A percentile compares a stretch with the other conserved stretches of the same genome.
Evolutionary conservation across 306 rosid genomes (phyloP).

Genomic region (Castanopsis chinensis): DNA sequence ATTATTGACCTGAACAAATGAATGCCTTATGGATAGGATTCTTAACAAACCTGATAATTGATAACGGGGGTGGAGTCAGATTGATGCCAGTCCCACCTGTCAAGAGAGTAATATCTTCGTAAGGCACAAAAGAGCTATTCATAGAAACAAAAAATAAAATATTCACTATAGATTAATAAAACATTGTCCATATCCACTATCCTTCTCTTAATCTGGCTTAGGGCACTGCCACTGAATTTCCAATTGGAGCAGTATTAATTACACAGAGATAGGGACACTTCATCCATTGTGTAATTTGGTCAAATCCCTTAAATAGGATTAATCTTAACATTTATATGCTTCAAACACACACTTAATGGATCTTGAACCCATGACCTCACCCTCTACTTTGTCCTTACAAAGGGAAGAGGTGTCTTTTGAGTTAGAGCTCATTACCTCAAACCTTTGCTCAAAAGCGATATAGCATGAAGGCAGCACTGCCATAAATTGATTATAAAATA

Average conservation of each 20-base stretch:
- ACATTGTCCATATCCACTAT: not conserved
- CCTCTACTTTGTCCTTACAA: too few species aligned
- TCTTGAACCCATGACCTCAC: too few species aligned
- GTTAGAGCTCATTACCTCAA: not conserved
- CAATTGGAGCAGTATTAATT: not conserved
- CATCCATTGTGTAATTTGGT: not conserved
- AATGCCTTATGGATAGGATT: not conserved
- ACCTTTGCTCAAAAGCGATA: not conserved
- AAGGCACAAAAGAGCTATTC: slow-evolving; percentile 7
- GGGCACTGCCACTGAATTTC: not conserved
- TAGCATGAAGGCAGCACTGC: not conserved
- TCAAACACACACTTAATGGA: not conserved
- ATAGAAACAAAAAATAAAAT: not conserved
- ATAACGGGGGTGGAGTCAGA: slow-evolving; percentile 90
- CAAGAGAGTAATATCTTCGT: slow-evolving; percentile 25
- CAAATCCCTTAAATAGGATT: not conserved
- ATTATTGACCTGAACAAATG: not conserved
- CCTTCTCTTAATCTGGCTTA: not conserved
- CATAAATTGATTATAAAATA: not conserved
- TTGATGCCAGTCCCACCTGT: slow-evolving; percentile 99
- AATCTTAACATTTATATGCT: not conserved
- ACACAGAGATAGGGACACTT: not conserved
- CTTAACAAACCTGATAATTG: slow-evolving; percentile 69
- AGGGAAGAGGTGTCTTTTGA: too few species aligned
- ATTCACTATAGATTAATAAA: not conserved